Conservation (phyloP, 495 filamentous ascomycete genomes). For the Daldinia loculata region DNA sequence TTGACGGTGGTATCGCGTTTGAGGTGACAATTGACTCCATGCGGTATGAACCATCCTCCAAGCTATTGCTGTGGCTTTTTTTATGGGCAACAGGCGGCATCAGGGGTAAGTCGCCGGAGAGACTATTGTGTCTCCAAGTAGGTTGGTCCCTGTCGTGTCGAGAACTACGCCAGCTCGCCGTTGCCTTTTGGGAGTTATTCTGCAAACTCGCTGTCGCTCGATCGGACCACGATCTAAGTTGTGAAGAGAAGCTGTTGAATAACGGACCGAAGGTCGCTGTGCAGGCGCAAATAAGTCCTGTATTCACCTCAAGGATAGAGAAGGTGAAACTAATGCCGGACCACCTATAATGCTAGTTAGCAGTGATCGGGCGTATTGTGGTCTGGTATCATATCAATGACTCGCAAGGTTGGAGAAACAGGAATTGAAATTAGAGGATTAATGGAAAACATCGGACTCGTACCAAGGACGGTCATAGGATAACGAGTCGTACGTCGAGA, state of each 20-base stretch:
- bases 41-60: slow-evolving; percentile 20
- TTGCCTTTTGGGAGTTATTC: slow-evolving; percentile 26
- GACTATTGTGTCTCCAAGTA: slow-evolving; percentile 22
- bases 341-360: slow-evolving; percentile 28
- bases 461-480: slow-evolving; percentile 47
- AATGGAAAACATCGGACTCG: neutral
- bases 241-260: slow-evolving; percentile 33
- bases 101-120: slow-evolving; percentile 6
- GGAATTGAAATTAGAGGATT: neutral
- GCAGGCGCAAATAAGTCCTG: slow-evolving; percentile 54
- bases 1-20: slow-evolving; percentile 18
- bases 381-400: too few relatives aligned
- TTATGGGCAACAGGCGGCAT: slow-evolving; percentile 2
- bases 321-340: slow-evolving; percentile 49
- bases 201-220: slow-evolving; percentile 29
- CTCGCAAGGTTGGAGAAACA: too few relatives aligned
- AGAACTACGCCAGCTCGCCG: slow-evolving; percentile 20
- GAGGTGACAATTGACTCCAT: slow-evolving; percentile 24
- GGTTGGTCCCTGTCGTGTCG: slow-evolving; percentile 23
- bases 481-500: slow-evolving; percentile 46
- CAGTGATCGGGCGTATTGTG: neutral
- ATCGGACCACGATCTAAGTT: slow-evolving; percentile 33
- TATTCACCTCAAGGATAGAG: slow-evolving; percentile 56
- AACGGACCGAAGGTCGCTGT: slow-evolving; percentile 48
- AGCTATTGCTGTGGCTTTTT: slow-evolving; percentile 10